Evolutionary conservation across 2,329 filamentous ascomycete genomes (phyloP), one percentile per base, ranked within the genome.

Genomic region (Penicillium sp.): DNA sequence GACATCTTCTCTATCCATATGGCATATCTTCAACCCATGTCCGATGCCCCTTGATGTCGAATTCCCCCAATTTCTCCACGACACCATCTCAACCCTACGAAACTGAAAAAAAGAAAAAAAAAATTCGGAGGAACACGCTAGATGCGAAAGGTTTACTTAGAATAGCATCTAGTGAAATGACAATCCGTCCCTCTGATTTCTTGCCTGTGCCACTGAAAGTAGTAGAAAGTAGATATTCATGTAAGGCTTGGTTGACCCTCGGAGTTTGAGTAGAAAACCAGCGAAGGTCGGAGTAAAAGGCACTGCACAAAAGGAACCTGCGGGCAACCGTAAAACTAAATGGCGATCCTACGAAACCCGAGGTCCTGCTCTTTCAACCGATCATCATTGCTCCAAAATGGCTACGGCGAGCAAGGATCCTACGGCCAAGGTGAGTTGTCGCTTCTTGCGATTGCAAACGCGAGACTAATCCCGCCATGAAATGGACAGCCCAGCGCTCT

Each of bases 401-500:
- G 67, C 73, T 58, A 67, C 73, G 28, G 63, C 66, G 50, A 73
- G 71, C 47, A 75, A 69, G 55, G 76, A 78, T 54, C 71, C 73
- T 47, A 73, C 67, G 62, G 65, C 72, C 28, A 78, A 78, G 75
- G 77, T 78, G 58, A 41, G 65, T 55, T 22, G 39, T 20, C 11
- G n/a, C 38, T 35, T 20, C n/a, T 17, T 15, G 42, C n/a, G 17
- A 47, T 41, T 4, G 6, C n/a, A 34, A 14, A 8, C 34, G 50
- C 50, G 14, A 37, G 47, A 34, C 68, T 73, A 60, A 71, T 61
- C 83, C 83, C 83, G 73, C 39, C 8, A 65, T 31, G 31, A 28
- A 41, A 14, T n/a, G 38, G 71, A 57, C 72, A 88, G 78, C 91
- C 93, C 49, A 96, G 90, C 72, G 86, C 90, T 51, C 78, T 96